Evolutionary conservation across 2,329 filamentous ascomycete genomes (phyloP).

Genomic region (Sordariomycetes sp.): DNA sequence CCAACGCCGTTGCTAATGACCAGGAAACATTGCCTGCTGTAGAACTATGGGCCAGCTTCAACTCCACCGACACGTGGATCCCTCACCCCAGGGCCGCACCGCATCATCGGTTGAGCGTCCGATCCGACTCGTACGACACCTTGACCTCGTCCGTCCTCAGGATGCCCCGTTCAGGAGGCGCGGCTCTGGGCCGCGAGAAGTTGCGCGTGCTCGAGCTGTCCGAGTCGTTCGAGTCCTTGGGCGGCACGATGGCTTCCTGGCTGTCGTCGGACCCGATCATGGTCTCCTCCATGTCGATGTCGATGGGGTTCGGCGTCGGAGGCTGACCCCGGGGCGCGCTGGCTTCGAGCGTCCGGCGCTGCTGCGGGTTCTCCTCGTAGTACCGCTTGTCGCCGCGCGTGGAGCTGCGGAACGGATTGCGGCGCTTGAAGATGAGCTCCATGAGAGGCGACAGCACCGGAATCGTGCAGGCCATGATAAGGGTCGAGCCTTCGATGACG

Average conservation of each 20-base stretch:
- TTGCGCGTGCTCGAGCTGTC: neutral
- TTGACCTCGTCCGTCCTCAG: neutral
- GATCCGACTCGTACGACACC: slow-evolving; percentile 1
- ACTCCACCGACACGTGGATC: no score
- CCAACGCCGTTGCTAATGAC: no score
- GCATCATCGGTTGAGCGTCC: no score
- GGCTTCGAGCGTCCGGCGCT: neutral
- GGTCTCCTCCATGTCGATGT: neutral
- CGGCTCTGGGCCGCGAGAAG: neutral
- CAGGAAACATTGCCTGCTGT: no score
- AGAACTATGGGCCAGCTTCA: no score
- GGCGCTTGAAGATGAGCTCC: slow-evolving; percentile 12
- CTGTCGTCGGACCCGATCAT: neutral
- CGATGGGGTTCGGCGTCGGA: no score
- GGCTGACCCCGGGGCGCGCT: neutral
- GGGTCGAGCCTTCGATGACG: slow-evolving; percentile 2
- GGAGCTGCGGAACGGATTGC: slow-evolving; percentile 2
- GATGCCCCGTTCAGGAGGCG: neutral
- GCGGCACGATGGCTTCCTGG: neutral
- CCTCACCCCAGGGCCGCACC: no score
- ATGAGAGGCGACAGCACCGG: slow-evolving; percentile 4
- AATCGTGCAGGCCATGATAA: slow-evolving; percentile 6
- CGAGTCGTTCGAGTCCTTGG: neutral
- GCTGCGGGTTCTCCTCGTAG: neutral
- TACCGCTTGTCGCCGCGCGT: neutral